These are phyloP conservation scores for Sporisorium scitamineum DNA, from an alignment of 1,284 basidiomycete species.

Conservation along the genomic window DNA sequence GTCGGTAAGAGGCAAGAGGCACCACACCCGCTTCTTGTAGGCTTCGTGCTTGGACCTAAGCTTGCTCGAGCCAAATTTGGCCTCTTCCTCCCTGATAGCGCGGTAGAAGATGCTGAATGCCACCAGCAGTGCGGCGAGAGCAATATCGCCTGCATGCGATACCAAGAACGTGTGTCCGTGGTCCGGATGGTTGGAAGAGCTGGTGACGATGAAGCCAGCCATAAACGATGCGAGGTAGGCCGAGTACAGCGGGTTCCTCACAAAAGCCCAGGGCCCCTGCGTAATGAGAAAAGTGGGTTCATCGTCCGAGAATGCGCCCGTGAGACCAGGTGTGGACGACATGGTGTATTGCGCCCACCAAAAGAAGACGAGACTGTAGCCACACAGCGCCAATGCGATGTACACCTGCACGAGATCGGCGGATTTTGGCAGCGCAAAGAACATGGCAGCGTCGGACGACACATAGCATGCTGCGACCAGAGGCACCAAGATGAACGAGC, in stretches of 20 bases:
- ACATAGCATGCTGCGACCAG: slow-evolving; percentile 12
- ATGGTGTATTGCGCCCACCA: slow-evolving; percentile 51
- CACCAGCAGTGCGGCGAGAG: slow-evolving; percentile 20
- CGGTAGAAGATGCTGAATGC: slow-evolving; percentile 38
- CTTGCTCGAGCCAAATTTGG: slow-evolving; percentile 47
- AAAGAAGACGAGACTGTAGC: slow-evolving; percentile 41
- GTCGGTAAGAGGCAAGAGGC: slow-evolving; percentile 36
- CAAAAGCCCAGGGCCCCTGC: slow-evolving; percentile 34
- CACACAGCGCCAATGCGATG: slow-evolving; percentile 24
- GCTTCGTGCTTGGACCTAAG: slow-evolving; percentile 39
- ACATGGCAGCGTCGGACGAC: slow-evolving; percentile 30
- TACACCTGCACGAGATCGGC: slow-evolving; percentile 25
- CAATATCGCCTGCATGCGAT: slow-evolving; percentile 35
- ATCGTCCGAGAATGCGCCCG: slow-evolving; percentile 31
- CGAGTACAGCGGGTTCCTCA: slow-evolving; percentile 44
- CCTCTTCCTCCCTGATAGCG: slow-evolving; percentile 46
- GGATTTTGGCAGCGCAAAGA: slow-evolving; percentile 36
- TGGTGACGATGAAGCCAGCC: slow-evolving; percentile 45
- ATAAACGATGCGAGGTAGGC: slow-evolving; percentile 36
- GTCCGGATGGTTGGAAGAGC: slow-evolving; percentile 42
- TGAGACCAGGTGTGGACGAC: slow-evolving; percentile 16
- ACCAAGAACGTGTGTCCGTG: slow-evolving; percentile 38
- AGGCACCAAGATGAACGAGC: slow-evolving; percentile 15
- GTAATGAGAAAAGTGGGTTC: slow-evolving; percentile 42
- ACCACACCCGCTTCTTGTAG: slow-evolving; percentile 39